Conservation (phyloP, 257 asterid genomes). For the Verbena officinalis region DNA sequence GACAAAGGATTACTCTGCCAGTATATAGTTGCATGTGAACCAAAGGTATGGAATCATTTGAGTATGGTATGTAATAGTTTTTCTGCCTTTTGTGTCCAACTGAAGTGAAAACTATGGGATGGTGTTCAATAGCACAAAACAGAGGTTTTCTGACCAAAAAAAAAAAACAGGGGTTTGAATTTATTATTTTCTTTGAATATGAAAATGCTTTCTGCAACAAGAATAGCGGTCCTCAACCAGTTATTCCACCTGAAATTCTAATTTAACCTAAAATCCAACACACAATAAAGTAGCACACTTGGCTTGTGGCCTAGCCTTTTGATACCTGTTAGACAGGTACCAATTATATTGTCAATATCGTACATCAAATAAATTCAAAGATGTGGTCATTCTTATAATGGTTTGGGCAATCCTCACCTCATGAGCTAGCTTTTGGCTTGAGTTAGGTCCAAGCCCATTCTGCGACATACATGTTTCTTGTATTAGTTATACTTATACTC, state of each 20-base stretch:
- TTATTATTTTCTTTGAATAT: slow-evolving; percentile 1
- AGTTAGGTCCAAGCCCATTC: no score
- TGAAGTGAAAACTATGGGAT: slow-evolving; percentile 16
- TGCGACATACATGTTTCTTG: background rate
- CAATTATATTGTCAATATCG: background rate
- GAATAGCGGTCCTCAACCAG: no score
- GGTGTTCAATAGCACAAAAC: slow-evolving; percentile 9
- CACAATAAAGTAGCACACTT: no score
- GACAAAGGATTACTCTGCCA: slow-evolving; percentile 97
- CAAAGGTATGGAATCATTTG: slow-evolving; percentile 61
- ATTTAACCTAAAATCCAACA: no score
- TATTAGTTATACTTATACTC: slow-evolving; percentile 11
- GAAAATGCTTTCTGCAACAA: no score
- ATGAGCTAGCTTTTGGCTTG: no score
- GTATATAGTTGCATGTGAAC: slow-evolving; percentile 97
- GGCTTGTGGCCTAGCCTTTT: background rate
- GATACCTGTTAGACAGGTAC: slow-evolving; percentile 12
- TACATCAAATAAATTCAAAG: no score
- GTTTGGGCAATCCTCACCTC: no score
- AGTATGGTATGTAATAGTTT: slow-evolving; percentile 1
- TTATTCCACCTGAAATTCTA: no score
- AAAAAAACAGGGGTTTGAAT: slow-evolving; percentile 15
- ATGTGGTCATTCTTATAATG: no score
- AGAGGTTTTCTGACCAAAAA: no score
- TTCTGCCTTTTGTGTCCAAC: slow-evolving; percentile 21